These are phyloP conservation scores for Polyporus arcularius DNA, from an alignment of 768 basidiomycete species.

Conservation along the genomic window DNA sequence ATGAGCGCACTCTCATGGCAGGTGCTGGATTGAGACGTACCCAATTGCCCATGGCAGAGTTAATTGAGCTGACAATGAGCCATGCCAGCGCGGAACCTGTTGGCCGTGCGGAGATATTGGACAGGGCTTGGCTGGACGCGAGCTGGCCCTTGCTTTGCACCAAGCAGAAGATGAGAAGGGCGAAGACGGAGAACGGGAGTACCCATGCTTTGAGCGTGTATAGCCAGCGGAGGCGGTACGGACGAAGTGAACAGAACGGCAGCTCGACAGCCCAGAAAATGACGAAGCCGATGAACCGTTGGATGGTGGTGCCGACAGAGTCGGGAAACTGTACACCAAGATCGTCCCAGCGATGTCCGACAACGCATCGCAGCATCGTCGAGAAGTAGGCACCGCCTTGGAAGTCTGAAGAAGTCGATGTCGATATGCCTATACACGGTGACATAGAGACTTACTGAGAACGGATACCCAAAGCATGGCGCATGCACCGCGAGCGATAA, in stretches of 20 bases:
- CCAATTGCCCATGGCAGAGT: slow-evolving; percentile 23
- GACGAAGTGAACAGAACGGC: slow-evolving; percentile 21
- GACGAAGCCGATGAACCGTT: slow-evolving; percentile 21
- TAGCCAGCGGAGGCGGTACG: slow-evolving; percentile 16
- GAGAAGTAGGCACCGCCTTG: slow-evolving; percentile 19
- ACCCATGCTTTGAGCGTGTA: slow-evolving; percentile 23
- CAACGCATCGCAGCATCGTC: slow-evolving; percentile 21
- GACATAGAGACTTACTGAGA: slow-evolving; percentile 3
- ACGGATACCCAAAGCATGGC: slow-evolving; percentile 23
- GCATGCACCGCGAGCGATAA: slow-evolving; percentile 18
- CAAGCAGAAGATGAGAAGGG: slow-evolving; percentile 21
- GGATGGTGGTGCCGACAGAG: slow-evolving; percentile 19
- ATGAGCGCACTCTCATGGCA: not conserved
- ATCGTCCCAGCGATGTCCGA: slow-evolving; percentile 18
- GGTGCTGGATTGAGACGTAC: not conserved
- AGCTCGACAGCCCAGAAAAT: slow-evolving; percentile 21
- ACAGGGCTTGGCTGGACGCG: slow-evolving; percentile 7
- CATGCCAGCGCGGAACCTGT: slow-evolving; percentile 14
- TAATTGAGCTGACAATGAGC: slow-evolving; percentile 22
- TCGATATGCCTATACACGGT: not conserved
- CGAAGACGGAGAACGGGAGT: slow-evolving; percentile 19
- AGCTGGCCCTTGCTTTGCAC: slow-evolving; percentile 19
- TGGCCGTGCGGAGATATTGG: slow-evolving; percentile 5
- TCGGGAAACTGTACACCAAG: slow-evolving; percentile 14
- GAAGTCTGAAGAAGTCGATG: slow-evolving; percentile 7